phyloP scores from a whole-genome alignment of 768 basidiomycete species.

The Lactarius evosmus region DNA sequence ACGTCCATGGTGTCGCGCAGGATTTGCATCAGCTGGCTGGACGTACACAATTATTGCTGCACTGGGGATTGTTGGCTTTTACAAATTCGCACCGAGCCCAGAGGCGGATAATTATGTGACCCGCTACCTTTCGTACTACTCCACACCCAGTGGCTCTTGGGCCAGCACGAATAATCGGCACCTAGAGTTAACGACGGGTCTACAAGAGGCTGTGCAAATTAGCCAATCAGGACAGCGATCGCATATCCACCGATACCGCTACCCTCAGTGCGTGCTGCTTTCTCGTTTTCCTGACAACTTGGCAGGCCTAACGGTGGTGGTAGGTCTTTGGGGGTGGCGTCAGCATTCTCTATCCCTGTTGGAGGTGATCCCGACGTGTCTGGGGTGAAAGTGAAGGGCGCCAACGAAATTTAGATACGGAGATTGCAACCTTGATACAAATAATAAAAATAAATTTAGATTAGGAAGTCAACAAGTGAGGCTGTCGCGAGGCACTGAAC shows the following conservation, averaged over 20 bases:
- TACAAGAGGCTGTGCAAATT: constrained; percentile 43
- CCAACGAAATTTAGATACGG: constrained; percentile 15
- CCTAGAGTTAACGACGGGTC: constrained; percentile 44
- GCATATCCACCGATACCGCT: constrained; percentile 58
- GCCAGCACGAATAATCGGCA: constrained; percentile 54
- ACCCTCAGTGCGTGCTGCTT: constrained; percentile 55
- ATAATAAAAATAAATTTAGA: not conserved
- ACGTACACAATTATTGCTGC: constrained; percentile 54
- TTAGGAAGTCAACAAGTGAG: constrained; percentile 12
- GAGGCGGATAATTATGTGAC: constrained; percentile 62
- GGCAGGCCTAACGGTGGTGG: not conserved
- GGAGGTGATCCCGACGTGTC: constrained; percentile 26
- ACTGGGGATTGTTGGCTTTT: constrained; percentile 49
- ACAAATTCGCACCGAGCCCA: constrained; percentile 66
- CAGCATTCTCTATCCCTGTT: constrained; percentile 24
- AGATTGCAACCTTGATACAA: not conserved
- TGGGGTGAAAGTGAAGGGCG: constrained; percentile 23
- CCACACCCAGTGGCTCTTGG: constrained; percentile 54
- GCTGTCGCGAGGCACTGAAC: constrained; percentile 21
- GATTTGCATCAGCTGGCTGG: constrained; percentile 67
- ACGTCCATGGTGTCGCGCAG: constrained; percentile 36
- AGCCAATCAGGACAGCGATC: constrained; percentile 45
- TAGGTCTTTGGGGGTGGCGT: constrained; percentile 22
- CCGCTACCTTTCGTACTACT: constrained; percentile 60
- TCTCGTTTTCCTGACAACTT: not conserved